These are phyloP conservation scores for Tuber melanosporum DNA, from an alignment of 495 filamentous ascomycete species.

Conservation along the genomic window DNA sequence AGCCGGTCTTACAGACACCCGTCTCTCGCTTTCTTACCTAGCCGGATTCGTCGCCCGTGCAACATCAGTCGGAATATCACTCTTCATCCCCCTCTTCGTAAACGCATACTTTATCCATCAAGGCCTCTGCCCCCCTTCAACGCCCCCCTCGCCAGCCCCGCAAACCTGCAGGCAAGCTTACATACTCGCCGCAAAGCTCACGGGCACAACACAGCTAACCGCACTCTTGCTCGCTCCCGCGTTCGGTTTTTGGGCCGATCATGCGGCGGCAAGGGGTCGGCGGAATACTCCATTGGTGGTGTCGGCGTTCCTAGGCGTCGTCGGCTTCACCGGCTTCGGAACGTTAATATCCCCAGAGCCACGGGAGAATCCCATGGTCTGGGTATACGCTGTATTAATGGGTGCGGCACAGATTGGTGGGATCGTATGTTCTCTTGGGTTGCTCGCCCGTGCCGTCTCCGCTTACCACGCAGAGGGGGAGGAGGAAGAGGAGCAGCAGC, in stretches of 20 bases:
- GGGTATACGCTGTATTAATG: slow-evolving; percentile 68
- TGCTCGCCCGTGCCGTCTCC: slow-evolving; percentile 73
- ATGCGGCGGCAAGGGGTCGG: slow-evolving; percentile 47
- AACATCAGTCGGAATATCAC: slow-evolving; percentile 88
- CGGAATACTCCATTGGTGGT: slow-evolving; percentile 69
- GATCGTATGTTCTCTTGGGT: slow-evolving; percentile 85
- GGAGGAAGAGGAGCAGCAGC: slow-evolving; percentile 22
- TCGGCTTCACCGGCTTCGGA: slow-evolving; percentile 70
- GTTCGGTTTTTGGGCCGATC: slow-evolving; percentile 72
- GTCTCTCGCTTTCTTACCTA: slow-evolving; percentile 79
- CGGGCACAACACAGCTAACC: slow-evolving; percentile 78
- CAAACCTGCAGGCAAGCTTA: slow-evolving; percentile 81
- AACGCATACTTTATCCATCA: slow-evolving; percentile 82
- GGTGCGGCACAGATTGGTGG: slow-evolving; percentile 90
- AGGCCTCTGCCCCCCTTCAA: slow-evolving; percentile 63
- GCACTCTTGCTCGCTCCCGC: slow-evolving; percentile 77
- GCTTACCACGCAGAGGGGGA: slow-evolving; percentile 45
- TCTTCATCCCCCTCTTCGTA: slow-evolving; percentile 87
- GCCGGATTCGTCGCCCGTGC: slow-evolving; percentile 93
- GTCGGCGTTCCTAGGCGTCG: slow-evolving; percentile 62
- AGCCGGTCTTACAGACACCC: slow-evolving; percentile 53
- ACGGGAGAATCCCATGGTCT: slow-evolving; percentile 62
- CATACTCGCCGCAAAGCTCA: slow-evolving; percentile 71
- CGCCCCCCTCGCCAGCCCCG: slow-evolving; percentile 55
- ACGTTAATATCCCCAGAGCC: slow-evolving; percentile 63